Conservation (phyloP, 169 alveolate species). For the Cryptosporidium sp. region DNA sequence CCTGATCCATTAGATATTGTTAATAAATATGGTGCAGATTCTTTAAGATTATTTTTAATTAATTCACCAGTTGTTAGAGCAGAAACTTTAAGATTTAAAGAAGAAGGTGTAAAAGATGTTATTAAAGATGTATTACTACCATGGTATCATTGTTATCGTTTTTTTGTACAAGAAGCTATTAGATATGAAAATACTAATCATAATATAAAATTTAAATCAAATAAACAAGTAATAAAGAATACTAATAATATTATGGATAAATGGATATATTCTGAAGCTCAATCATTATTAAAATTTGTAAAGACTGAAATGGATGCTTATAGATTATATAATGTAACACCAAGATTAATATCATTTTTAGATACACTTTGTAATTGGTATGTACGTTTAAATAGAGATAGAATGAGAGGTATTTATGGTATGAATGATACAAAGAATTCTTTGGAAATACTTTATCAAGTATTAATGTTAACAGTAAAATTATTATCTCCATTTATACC, state of each 20-base stretch:
- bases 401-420: constrained; percentile 97
- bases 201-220: constrained; percentile 85
- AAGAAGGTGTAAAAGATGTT: constrained; percentile 93
- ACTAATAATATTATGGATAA: constrained; percentile 92
- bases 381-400: constrained; percentile 94
- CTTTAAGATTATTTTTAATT: constrained; percentile 93
- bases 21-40: constrained; percentile 94
- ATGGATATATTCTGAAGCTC: constrained; percentile 94
- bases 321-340: constrained; percentile 96
- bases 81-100: constrained; percentile 92
- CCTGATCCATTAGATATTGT: constrained; percentile 95
- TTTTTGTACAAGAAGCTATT: constrained; percentile 94
- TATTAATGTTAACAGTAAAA: constrained; percentile 88
- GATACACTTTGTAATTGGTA: constrained; percentile 97
- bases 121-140: constrained; percentile 97
- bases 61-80: constrained; percentile 98
- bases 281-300: constrained; percentile 87
- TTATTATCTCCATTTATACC: constrained; percentile 93
- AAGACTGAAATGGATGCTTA: constrained; percentile 95
- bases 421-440: constrained; percentile 87
- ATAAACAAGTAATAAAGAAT: constrained; percentile 78
- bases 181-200: constrained; percentile 90
- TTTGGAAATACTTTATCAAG: constrained; percentile 90
- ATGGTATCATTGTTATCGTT: constrained; percentile 96
- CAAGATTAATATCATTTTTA: constrained; percentile 92